Conservation (phyloP, 2,329 filamentous ascomycete genomes). For the Diaporthe vexans region DNA sequence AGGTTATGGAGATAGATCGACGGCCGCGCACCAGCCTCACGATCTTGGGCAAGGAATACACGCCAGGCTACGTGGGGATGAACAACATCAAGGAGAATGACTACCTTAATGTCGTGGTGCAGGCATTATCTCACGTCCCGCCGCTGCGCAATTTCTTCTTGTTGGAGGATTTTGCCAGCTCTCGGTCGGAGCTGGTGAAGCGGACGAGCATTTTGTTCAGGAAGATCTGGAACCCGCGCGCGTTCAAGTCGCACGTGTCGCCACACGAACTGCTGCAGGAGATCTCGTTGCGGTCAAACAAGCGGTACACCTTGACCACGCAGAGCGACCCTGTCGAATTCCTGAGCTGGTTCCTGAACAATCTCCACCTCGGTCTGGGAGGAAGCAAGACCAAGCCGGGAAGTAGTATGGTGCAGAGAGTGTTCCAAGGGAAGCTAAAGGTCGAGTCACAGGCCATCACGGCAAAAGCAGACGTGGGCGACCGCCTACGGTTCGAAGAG, state of each 20-base stretch:
- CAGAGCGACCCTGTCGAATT: constrained; percentile 98
- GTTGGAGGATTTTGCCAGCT: constrained; percentile 80
- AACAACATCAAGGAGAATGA: constrained; percentile 99
- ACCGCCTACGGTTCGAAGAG: constrained; percentile 93
- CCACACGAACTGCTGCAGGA: constrained; percentile 98
- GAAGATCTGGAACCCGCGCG: constrained; percentile 97
- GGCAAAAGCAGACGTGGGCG: constrained; percentile 87
- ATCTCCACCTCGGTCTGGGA: constrained; percentile 90
- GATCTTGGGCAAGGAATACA: constrained; percentile 85
- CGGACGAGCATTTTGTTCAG: constrained; percentile 90
- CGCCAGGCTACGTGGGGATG: constrained; percentile 96
- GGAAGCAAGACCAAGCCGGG: constrained; percentile 89
- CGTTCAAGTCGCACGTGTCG: constrained; percentile 96
- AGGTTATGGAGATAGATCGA: constrained; percentile 85
- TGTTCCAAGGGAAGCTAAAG: constrained; percentile 93
- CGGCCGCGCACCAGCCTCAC: constrained; percentile 77
- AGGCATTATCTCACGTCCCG: constrained; percentile 89
- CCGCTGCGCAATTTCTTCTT: constrained; percentile 94
- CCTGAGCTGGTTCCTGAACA: constrained; percentile 96
- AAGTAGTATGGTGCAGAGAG: constrained; percentile 88
- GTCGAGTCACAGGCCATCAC: constrained; percentile 96
- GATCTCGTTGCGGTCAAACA: constrained; percentile 89
- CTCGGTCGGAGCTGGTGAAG: constrained; percentile 84
- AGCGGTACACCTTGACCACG: constrained; percentile 89
- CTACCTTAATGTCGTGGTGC: constrained; percentile 95